These are phyloP conservation scores for Erodium trifolium DNA, from an alignment of 441 rosid species.

Conservation along the genomic window DNA sequence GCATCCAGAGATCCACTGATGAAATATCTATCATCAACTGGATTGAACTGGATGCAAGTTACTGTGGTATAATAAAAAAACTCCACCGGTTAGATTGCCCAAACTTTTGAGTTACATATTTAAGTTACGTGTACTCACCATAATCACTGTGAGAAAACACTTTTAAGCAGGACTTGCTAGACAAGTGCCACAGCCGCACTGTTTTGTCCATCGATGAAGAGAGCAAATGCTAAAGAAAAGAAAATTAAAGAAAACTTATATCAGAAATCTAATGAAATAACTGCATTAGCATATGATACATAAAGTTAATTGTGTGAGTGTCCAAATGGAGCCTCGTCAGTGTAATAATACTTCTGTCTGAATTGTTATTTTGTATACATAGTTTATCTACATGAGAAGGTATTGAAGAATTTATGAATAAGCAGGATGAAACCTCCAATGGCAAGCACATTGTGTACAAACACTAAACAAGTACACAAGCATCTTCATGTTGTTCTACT, in stretches of 20 bases:
- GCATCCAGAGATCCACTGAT: conserved; percentile 96
- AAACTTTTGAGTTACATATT: no score
- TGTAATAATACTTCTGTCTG: background rate
- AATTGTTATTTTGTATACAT: no score
- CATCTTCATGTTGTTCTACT: background rate
- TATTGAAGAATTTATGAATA: background rate
- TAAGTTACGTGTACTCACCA: conserved; percentile 31
- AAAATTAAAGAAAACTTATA: background rate
- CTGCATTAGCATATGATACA: background rate
- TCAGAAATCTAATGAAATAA: background rate
- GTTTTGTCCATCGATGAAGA: conserved; percentile 83
- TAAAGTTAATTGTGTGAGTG: no score
- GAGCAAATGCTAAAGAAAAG: conserved; percentile 47
- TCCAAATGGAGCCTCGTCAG: no score
- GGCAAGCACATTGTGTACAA: background rate
- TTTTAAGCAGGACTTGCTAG: conserved; percentile 59
- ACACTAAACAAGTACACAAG: background rate
- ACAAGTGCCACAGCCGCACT: conserved; percentile 63
- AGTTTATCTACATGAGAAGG: background rate
- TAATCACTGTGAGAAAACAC: conserved; percentile 59
- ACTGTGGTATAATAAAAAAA: conserved; percentile 36
- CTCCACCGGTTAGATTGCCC: background rate
- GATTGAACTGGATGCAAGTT: conserved; percentile 98
- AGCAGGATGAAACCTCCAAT: background rate
- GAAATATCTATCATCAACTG: conserved; percentile 91